Evolutionary conservation across 257 asterid species (phyloP), one percentile per base, ranked within the genome.

Genomic region (Solanum etuberosum): DNA sequence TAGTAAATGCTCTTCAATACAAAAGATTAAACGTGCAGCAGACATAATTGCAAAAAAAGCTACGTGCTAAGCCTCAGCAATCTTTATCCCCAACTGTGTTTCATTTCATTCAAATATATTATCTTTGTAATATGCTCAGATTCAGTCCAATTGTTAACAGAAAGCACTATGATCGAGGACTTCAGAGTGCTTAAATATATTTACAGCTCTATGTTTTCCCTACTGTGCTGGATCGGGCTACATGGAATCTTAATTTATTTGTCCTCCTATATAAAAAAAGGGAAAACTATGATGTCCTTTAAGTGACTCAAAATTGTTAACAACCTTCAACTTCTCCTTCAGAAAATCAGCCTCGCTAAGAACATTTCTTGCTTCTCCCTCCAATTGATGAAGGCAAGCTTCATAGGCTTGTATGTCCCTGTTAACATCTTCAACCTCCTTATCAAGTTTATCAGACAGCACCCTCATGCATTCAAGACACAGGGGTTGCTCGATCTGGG

Each of bases 401-500:
- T 97, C 97, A 77, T 97, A 97, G 32, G 98, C 98, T 87, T 93
- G 88, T 80, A 95, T 91, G 92, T 97, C 99, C 89, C 91, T 90
- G 87, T 91, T 91, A 89, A 94, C 98, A 91, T 97, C 98, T 91
- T 97, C 99, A 86, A 96, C 97, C 94, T 97, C 99, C 92, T 95
- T 97, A 86, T 97, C 99, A 89, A 97, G 98, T 89, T 97, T 97
- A 93, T 94, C 98, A 46, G 99, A 95, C 90, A 97, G 89, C 71
- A 97, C 91, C 18, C 97, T 88, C 99, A 97, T 97, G 95, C 99
- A 97, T 91, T 97, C 99, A 81, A 97, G 96, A 89, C 99, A 97
- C 51, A 97, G 78, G 68, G 99, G 99, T 87, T 96, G 99, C 87
- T 97, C 99, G 87, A 97, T 97, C 99, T 97, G 93, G 87, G 90